These are phyloP conservation scores for Lumnitzera racemosa DNA, from an alignment of 345 rosid genomes.

Conservation along the genomic window DNA sequence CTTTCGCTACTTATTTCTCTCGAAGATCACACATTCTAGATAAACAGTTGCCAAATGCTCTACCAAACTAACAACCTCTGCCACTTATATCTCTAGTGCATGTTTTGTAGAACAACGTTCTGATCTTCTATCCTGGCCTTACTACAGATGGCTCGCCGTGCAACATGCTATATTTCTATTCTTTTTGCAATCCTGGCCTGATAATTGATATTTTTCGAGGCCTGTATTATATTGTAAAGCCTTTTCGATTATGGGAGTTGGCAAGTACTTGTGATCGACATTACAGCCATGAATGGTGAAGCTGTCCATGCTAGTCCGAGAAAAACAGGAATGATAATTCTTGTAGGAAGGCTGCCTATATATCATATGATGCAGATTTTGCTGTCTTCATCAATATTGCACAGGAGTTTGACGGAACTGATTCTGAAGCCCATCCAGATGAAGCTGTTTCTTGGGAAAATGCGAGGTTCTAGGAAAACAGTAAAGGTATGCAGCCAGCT, in stretches of 20 bases:
- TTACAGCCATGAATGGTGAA: conserved; percentile 71
- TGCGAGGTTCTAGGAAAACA: conserved; percentile 67
- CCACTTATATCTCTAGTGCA: background rate
- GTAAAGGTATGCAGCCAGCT: conserved; percentile 85
- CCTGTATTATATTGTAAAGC: conserved; percentile 10
- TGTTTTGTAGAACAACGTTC: conserved; percentile 71
- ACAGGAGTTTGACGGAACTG: conserved; percentile 95
- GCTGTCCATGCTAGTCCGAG: conserved; percentile 76
- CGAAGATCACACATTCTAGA: too few relatives aligned
- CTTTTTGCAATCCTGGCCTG: conserved; percentile 53
- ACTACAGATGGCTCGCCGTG: conserved; percentile 96
- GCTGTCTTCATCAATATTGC: conserved; percentile 88
- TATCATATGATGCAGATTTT: conserved; percentile 91
- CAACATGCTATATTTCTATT: conserved; percentile 91
- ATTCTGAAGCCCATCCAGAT: conserved; percentile 92
- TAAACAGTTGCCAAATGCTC: too few relatives aligned
- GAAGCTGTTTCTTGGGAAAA: conserved; percentile 95
- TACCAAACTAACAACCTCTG: too few relatives aligned
- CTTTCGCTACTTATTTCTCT: too few relatives aligned
- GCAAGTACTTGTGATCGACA: conserved; percentile 36
- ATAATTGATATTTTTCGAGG: conserved; percentile 69
- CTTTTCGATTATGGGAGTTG: background rate
- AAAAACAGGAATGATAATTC: conserved; percentile 80
- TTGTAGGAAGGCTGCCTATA: conserved; percentile 90
- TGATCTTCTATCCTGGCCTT: conserved; percentile 87